Conservation (phyloP, 352 stramenopile genomes). For the Pythium aristosporum region DNA sequence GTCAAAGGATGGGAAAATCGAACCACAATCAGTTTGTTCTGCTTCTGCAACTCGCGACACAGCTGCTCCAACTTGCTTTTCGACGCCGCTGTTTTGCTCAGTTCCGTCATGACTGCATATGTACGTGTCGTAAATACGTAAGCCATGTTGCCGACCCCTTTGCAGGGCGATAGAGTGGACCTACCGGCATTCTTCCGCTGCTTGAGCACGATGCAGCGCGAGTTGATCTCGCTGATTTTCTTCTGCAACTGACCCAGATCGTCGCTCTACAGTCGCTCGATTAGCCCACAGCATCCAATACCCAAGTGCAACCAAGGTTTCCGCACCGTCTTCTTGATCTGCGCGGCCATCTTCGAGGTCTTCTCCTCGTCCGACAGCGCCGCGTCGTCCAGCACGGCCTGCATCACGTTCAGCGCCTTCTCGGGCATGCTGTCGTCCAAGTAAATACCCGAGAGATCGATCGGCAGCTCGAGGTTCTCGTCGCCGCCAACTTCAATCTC, state of each 20-base stretch:
- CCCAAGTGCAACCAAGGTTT: neutral
- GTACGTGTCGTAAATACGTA: neutral
- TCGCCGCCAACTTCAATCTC: slow-evolving; percentile 83
- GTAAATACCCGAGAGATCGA: slow-evolving; percentile 74
- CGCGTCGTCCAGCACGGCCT: slow-evolving; percentile 39
- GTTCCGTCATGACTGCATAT: slow-evolving; percentile 51
- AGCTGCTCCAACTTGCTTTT: slow-evolving; percentile 84
- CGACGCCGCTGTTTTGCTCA: slow-evolving; percentile 58
- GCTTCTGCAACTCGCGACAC: slow-evolving; percentile 83
- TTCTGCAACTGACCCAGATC: slow-evolving; percentile 65
- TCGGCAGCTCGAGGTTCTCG: slow-evolving; percentile 71
- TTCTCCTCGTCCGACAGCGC: slow-evolving; percentile 49
- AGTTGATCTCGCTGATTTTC: slow-evolving; percentile 81
- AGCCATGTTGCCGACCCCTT: neutral
- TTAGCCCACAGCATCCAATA: neutral
- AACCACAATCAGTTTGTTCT: slow-evolving; percentile 86
- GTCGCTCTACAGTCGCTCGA: slow-evolving; percentile 35
- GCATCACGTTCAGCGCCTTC: slow-evolving; percentile 35
- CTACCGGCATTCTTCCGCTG: slow-evolving; percentile 68
- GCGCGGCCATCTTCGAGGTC: slow-evolving; percentile 33
- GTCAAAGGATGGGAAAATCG: neutral
- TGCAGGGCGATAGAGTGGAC: neutral
- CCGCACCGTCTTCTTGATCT: slow-evolving; percentile 46
- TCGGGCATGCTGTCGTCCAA: slow-evolving; percentile 50
- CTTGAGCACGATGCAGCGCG: slow-evolving; percentile 76